Conservation (phyloP, 768 basidiomycete genomes). For the Tricholoma terreum region DNA sequence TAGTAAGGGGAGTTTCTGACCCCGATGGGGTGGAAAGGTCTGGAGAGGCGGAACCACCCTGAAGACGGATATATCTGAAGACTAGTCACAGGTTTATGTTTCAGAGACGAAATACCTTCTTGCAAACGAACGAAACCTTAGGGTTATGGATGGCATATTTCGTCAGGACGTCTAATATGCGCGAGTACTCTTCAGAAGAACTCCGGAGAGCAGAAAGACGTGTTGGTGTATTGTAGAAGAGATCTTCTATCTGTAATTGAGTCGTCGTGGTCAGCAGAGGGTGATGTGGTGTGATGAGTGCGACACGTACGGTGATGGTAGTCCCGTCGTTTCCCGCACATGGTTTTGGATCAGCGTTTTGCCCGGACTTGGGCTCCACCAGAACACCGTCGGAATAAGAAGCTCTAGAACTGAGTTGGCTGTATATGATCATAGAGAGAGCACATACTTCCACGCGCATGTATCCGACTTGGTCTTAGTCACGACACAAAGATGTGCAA, state of each 20-base stretch:
- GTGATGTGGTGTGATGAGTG: background rate
- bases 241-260: conserved; percentile 75
- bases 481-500: conserved; percentile 83
- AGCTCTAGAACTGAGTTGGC: conserved; percentile 49
- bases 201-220: conserved; percentile 83
- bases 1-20: conserved; percentile 64
- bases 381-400: conserved; percentile 77
- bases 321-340: conserved; percentile 96
- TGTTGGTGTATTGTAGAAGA: conserved; percentile 92
- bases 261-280: background rate
- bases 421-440: background rate
- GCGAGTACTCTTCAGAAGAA: conserved; percentile 85
- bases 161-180: conserved; percentile 88
- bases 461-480: conserved; percentile 82
- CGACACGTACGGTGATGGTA: conserved; percentile 63
- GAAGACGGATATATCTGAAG: background rate
- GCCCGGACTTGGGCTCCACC: conserved; percentile 66
- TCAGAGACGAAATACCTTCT: conserved; percentile 58
- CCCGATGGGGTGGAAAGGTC: conserved; percentile 78
- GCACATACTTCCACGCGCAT: conserved; percentile 90
- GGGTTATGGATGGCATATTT: conserved; percentile 96
- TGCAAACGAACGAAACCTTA: conserved; percentile 83
- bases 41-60: conserved; percentile 73
- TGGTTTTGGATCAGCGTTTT: conserved; percentile 75
- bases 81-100: background rate